Percentiles rank a stretch among this genome's conserved stretches.
These are phyloP conservation scores for Skeletonema costatum DNA, from an alignment of 108 stramenopile genomes.

Conservation along the genomic window DNA sequence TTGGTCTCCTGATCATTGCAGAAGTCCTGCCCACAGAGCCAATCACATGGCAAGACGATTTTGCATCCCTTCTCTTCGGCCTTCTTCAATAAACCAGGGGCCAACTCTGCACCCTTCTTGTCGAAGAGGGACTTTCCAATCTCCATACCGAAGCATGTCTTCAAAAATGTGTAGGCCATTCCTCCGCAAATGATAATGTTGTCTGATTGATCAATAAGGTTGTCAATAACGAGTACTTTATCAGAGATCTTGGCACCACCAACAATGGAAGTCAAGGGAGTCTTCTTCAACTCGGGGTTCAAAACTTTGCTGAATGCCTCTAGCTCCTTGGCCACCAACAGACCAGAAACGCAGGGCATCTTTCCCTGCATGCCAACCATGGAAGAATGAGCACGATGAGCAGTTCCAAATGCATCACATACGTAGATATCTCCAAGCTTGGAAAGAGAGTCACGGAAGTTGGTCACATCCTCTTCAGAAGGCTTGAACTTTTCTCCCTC, in stretches of 20 bases:
- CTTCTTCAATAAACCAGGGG: constrained; percentile 50
- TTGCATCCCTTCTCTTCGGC: constrained; percentile 44
- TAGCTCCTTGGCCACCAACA: constrained; percentile 27
- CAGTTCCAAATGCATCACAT: constrained; percentile 90
- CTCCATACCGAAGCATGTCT: constrained; percentile 47
- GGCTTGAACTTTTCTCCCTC: constrained; percentile 28
- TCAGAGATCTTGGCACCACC: constrained; percentile 88
- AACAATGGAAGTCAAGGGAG: constrained; percentile 33
- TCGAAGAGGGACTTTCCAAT: constrained; percentile 48
- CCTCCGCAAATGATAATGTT: constrained; percentile 84
- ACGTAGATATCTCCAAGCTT: constrained; percentile 59
- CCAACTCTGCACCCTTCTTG: constrained; percentile 64
- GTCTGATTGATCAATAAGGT: constrained; percentile 80
- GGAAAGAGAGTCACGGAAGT: constrained; percentile 18
- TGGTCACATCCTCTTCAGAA: constrained; percentile 3
- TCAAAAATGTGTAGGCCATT: constrained; percentile 77
- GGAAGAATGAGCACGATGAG: constrained; percentile 57
- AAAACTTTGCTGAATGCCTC: constrained; percentile 35
- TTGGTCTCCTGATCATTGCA: constrained; percentile 54
- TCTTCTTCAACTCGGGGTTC: constrained; percentile 23
- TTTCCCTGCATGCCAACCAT: constrained; percentile 37
- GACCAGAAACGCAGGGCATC: constrained; percentile 33
- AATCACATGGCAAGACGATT: constrained; percentile 74
- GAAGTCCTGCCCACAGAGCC: constrained; percentile 55
- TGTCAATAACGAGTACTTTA: constrained; percentile 83